Base-by-base conservation (phyloP, 768 basidiomycete species). In the Rhodotorula paludigena region DNA sequence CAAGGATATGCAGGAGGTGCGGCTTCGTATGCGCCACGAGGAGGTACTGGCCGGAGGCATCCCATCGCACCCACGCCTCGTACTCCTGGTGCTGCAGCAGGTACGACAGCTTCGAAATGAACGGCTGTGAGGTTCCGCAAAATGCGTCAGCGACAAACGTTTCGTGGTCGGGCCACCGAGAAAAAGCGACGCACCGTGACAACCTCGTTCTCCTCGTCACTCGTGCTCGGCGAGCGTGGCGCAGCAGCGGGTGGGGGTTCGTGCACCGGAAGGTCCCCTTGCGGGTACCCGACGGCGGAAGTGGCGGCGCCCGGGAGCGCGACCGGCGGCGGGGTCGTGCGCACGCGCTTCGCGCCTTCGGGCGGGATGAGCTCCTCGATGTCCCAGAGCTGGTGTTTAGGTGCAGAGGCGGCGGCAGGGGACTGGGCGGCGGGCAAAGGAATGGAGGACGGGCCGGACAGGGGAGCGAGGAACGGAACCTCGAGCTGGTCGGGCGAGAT, bases 21-120 rank as follows among this genome's bases (percentile, higher is more conserved):
- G 61, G 57, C 61, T 66, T 66, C 32, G 65, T 57, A 55, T 71
- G 70, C 18, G 70, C 70, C 55, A 71, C 58, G 33, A 71, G 53
- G 53, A 71, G 56, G 57, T 58, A n/a, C 4, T 57, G 47, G 20
- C 69, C 69, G 20, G 49, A 28, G 0, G 59, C 21, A 35, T 69
- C 68, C 63, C 63, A 69, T 0, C 68, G 42, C 11, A 69, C 42
- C 63, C 60, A 70, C 15, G 63, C 60, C 45, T 63, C 32, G 51
- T 65, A 62, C 56, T 69, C 68, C 10, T 3, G 25, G 36, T 70
- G 69, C 14, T 55, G 60, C 44, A 70, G 64, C 1, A 70, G 52
- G 64, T 63, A 70, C 6, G 39, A 45, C 20, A 70, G 57, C 33
- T 70, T 70, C 21, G 60, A 62, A 52, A 70, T 66, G 61, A 70